phyloP scores from a whole-genome alignment of 2,329 filamentous ascomycete species.

The Ceratocystis cubensis region DNA sequence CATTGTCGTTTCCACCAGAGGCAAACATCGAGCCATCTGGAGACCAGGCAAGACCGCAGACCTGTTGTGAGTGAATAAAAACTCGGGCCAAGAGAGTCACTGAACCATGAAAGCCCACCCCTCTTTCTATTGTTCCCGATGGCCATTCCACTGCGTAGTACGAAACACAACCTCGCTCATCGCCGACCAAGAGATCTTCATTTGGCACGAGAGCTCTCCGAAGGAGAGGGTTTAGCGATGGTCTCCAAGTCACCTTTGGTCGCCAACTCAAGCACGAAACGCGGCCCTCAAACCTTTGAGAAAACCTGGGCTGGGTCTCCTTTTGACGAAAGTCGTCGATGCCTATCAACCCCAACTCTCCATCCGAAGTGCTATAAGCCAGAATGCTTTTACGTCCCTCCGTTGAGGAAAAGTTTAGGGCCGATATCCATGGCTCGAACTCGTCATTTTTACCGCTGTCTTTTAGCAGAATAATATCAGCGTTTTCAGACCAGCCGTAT shows the following conservation, averaged over 20 bases:
- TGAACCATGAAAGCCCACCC: slow-evolving; percentile 60
- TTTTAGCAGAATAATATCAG: slow-evolving; percentile 49
- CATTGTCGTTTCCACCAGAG: slow-evolving; percentile 85
- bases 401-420: slow-evolving; percentile 76
- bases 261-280: slow-evolving; percentile 76
- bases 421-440: slow-evolving; percentile 51
- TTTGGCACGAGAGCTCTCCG: slow-evolving; percentile 45
- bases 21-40: slow-evolving; percentile 63
- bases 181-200: slow-evolving; percentile 78
- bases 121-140: slow-evolving; percentile 46
- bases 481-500: slow-evolving; percentile 76
- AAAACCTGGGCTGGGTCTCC: slow-evolving; percentile 39
- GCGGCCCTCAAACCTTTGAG: slow-evolving; percentile 58
- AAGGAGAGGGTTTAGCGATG: slow-evolving; percentile 38
- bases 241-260: slow-evolving; percentile 44
- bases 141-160: slow-evolving; percentile 89
- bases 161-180: slow-evolving; percentile 70
- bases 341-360: slow-evolving; percentile 65
- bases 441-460: slow-evolving; percentile 25
- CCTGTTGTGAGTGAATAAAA: slow-evolving; percentile 69
- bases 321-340: slow-evolving; percentile 33
- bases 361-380: slow-evolving; percentile 69
- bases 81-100: slow-evolving; percentile 69
- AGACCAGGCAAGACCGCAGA: slow-evolving; percentile 89
- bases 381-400: slow-evolving; percentile 67